phyloP scores from a whole-genome alignment of 2,329 filamentous ascomycete genomes.

The Verticillium longisporum region DNA sequence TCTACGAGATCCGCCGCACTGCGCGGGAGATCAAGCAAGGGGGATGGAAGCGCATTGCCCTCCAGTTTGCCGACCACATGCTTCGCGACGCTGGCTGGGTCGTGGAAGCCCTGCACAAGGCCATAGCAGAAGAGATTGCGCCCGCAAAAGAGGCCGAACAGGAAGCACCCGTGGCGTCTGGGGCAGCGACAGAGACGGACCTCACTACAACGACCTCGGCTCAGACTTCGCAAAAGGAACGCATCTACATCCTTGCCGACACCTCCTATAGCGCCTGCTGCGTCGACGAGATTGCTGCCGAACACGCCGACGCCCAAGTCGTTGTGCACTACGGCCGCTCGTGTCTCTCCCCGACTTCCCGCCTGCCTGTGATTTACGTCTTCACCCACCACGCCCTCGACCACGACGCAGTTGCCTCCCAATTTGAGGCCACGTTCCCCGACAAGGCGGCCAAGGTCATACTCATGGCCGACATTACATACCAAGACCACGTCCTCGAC shows the following conservation, averaged over 20 bases:
- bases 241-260: conserved; percentile 82
- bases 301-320: conserved; percentile 84
- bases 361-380: conserved; percentile 82
- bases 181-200: neutral
- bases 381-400: conserved; percentile 73
- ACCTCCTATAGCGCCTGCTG: conserved; percentile 97
- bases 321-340: conserved; percentile 92
- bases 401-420: conserved; percentile 42
- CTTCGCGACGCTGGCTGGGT: conserved; percentile 78
- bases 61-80: conserved; percentile 97
- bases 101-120: conserved; percentile 51
- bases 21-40: conserved; percentile 66
- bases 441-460: conserved; percentile 56
- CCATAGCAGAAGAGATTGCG: conserved; percentile 18
- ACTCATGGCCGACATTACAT: conserved; percentile 86
- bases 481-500: conserved; percentile 62
- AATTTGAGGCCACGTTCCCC: conserved; percentile 64
- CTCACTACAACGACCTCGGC: neutral
- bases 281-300: conserved; percentile 92
- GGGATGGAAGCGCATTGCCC: conserved; percentile 68
- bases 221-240: conserved; percentile 10
- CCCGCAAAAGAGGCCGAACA: conserved; percentile 2
- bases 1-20: conserved; percentile 83
- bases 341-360: conserved; percentile 82
- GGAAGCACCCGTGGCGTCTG: neutral